phyloP scores from a whole-genome alignment of 768 basidiomycete species.

The Suillus brevipes region DNA sequence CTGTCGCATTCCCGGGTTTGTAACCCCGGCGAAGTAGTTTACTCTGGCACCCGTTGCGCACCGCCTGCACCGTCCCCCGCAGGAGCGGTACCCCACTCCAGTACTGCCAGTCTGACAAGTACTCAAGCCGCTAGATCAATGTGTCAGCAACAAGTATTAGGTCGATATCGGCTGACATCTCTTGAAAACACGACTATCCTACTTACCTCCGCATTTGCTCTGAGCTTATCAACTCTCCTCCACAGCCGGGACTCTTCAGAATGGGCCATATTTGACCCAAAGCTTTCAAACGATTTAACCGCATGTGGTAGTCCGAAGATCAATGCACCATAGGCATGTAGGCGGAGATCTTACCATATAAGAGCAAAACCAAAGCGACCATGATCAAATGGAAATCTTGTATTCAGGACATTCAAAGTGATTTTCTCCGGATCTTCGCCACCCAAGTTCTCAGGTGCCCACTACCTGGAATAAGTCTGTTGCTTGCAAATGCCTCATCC shows the following conservation, averaged over 20 bases:
- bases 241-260: background rate
- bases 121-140: no score
- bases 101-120: background rate
- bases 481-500: conserved; percentile 4
- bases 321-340: background rate
- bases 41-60: background rate
- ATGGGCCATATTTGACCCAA: background rate
- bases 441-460: conserved; percentile 7
- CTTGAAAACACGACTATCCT: background rate
- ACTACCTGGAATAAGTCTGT: conserved; percentile 5
- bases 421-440: background rate
- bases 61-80: no score
- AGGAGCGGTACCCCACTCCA: background rate
- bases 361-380: no score
- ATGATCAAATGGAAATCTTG: no score
- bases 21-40: background rate
- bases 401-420: background rate
- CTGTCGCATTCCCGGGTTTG: background rate
- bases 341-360: background rate
- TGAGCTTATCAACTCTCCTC: background rate
- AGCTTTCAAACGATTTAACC: no score
- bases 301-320: background rate
- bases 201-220: background rate
- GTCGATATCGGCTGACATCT: no score
- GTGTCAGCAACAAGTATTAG: no score